Evolutionary conservation across 2,329 filamentous ascomycete genomes (phyloP), one percentile per base, ranked within the genome.

Genomic region (Lomentospora prolificans): DNA sequence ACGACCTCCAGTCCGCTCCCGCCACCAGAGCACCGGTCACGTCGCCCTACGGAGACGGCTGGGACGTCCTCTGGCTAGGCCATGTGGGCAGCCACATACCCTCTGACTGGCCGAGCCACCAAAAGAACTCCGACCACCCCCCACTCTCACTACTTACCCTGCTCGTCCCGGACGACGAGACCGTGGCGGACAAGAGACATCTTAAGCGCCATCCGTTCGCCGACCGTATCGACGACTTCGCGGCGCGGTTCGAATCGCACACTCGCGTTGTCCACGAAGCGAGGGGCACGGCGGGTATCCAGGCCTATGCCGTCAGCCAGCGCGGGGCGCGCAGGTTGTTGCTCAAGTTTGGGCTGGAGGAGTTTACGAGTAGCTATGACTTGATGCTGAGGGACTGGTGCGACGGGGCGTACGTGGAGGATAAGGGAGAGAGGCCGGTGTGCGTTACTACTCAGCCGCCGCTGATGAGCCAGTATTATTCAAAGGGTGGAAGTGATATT

Each of bases 11-110:
- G n/a, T 46, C 39, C 50, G 36, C 50, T 3, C 50, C 50, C 4
- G 9, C 50, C 1, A 53, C 14, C 36, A 33, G 22, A 7, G 46
- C n/a, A 2, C 50, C 55, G 3, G 17, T 5, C 33, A 30, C 24
- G 10, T 74, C 73, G 1, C 74, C 76, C 0, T 76, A 78, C 55
- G 75, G 77, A n/a, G 72, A 74, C 56, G 65, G 71, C 57, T 80
- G 77, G 77, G 76, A 80, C 57, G 58, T 79, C 2, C 69, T 79
- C 7, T 79, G 75, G 75, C 62, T 77, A 1, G 77, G 77, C 24
- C 74, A 76, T 60, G 78, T 75, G 57, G 72, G 72, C 4, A 67
- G 68, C 63, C 60, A 64, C 22, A 67, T 71, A 50, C 64, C 67
- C 19, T 46, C 53, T n/a, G 30, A 33, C 28, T 53, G 51, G 51